Evolutionary conservation across 768 basidiomycete genomes (phyloP).

Genomic region (Cyathus striatus): DNA sequence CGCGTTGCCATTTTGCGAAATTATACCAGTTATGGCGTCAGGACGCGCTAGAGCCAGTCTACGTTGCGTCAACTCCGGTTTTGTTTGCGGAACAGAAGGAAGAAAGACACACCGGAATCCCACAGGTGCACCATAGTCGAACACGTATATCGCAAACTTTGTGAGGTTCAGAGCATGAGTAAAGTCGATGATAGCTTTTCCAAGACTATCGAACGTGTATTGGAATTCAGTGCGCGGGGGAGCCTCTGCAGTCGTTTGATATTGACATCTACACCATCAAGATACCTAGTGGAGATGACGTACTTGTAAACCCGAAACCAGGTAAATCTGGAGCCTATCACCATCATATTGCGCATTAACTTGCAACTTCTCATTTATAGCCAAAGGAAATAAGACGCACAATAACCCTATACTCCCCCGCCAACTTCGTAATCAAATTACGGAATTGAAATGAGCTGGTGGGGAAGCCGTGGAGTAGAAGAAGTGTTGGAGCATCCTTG

Average conservation of each 20-base stretch:
- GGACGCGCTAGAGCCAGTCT: slow-evolving; percentile 38
- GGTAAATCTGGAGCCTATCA: slow-evolving; percentile 46
- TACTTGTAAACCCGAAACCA: slow-evolving; percentile 43
- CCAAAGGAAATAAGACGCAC: slow-evolving; percentile 8
- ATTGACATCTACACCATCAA: slow-evolving; percentile 1
- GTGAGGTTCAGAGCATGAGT: slow-evolving; percentile 30
- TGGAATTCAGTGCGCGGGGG: slow-evolving; percentile 27
- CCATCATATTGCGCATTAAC: too few relatives aligned
- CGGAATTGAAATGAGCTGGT: slow-evolving; percentile 44
- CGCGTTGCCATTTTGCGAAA: slow-evolving; percentile 46
- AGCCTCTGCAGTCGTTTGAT: slow-evolving; percentile 9
- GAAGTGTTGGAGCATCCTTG: slow-evolving; percentile 21
- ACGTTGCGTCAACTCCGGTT: background rate
- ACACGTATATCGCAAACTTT: slow-evolving; percentile 41
- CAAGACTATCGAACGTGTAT: slow-evolving; percentile 36
- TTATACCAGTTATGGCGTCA: slow-evolving; percentile 34
- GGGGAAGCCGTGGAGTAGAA: slow-evolving; percentile 49
- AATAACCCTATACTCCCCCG: slow-evolving; percentile 33
- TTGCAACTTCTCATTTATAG: too few relatives aligned
- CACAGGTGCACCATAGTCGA: slow-evolving; percentile 43
- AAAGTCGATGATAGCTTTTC: slow-evolving; percentile 33
- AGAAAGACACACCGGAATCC: slow-evolving; percentile 16
- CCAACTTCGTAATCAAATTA: slow-evolving; percentile 37
- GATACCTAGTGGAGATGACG: background rate
- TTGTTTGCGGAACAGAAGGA: background rate